A percentile compares a stretch with the other conserved stretches of the same genome.
These are phyloP conservation scores for Arabis alpina DNA, from an alignment of 345 rosid species.

Conservation along the genomic window DNA sequence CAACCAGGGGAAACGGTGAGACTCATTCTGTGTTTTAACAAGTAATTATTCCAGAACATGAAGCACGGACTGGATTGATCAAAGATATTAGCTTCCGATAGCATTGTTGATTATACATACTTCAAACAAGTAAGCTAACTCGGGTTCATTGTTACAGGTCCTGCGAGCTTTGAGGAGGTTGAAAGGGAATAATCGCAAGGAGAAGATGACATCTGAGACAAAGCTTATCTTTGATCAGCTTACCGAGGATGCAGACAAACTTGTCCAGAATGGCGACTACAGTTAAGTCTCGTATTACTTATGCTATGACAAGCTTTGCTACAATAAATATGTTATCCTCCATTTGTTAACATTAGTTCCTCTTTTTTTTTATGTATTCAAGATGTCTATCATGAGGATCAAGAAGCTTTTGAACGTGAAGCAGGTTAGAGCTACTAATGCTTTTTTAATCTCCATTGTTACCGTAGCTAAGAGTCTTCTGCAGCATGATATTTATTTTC, in stretches of 20 bases:
- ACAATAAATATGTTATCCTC: constrained; percentile 12
- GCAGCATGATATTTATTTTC: constrained; percentile 5
- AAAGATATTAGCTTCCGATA: constrained; percentile 11
- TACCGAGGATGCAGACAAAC: constrained; percentile 90
- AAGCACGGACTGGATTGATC: background rate
- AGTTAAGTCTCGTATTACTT: constrained; percentile 59
- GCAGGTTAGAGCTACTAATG: constrained; percentile 66
- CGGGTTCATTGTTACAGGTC: constrained; percentile 54
- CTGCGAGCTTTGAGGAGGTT: constrained; percentile 86
- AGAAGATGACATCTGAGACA: constrained; percentile 82
- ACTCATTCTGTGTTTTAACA: constrained; percentile 17
- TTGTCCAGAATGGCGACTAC: constrained; percentile 86
- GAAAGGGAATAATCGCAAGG: constrained; percentile 85
- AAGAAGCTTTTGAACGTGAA: constrained; percentile 79
- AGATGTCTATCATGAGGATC: constrained; percentile 88
- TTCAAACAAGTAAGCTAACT: constrained; percentile 18
- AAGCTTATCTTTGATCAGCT: constrained; percentile 89
- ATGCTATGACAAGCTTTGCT: constrained; percentile 8
- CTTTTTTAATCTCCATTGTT: background rate
- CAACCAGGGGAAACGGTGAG: constrained; percentile 94
- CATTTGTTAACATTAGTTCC: constrained; percentile 22
- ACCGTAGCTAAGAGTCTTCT: background rate
- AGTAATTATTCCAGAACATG: constrained; percentile 1
- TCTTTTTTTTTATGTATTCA: constrained; percentile 37
- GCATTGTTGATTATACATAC: constrained; percentile 6